A percentile compares a stretch with the other conserved stretches of the same genome.
Conservation (phyloP, 2,329 filamentous ascomycete genomes). For the Pseudogymnoascus sp. region DNA sequence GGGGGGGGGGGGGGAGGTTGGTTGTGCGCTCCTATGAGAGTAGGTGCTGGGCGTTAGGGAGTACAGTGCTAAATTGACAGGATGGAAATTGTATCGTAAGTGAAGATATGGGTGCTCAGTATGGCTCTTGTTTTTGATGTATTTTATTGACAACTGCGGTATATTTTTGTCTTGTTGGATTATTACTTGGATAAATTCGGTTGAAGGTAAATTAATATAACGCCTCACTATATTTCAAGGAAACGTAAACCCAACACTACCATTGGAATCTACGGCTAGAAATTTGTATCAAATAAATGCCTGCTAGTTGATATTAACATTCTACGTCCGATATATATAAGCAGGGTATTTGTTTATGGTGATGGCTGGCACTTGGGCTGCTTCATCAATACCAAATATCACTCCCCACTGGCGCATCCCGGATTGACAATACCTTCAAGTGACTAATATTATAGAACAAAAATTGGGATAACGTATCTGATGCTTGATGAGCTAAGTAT, state of each 20-base stretch:
- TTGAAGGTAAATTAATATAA: neutral
- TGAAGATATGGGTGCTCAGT: neutral
- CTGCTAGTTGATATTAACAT: neutral
- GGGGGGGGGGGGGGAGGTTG: neutral
- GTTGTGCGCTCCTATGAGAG: neutral
- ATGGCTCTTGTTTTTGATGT: neutral
- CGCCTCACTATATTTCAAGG: neutral
- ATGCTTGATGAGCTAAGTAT: neutral
- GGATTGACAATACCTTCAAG: neutral
- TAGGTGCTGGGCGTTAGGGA: neutral
- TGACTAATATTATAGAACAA: neutral
- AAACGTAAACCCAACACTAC: neutral
- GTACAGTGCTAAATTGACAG: neutral
- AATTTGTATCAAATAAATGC: neutral
- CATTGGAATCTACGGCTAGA: neutral
- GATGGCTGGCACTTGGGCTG: neutral
- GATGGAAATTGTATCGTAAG: neutral
- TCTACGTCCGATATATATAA: neutral
- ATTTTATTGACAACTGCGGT: neutral
- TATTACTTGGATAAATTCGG: neutral
- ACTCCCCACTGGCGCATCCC: too few relatives aligned
- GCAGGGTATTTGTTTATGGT: neutral
- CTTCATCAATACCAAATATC: neutral
- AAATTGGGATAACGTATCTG: neutral
- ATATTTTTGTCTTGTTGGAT: neutral